phyloP scores from a whole-genome alignment of 2,329 filamentous ascomycete species.

The Alternaria triticimaculans region DNA sequence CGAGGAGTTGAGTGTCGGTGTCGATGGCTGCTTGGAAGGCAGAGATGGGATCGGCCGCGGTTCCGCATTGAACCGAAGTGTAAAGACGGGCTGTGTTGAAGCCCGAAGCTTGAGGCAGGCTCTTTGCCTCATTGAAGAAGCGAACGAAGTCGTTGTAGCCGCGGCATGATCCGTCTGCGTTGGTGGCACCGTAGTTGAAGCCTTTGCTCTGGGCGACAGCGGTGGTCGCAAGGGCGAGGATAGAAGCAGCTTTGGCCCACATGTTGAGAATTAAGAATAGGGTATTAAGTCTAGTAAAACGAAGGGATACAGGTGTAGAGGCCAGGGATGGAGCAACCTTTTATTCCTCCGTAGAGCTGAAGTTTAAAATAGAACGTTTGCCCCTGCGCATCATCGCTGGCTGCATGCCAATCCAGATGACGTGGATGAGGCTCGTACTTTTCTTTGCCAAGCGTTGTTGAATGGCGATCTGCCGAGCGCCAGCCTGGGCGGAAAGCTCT shows the following conservation, averaged over 20 bases:
- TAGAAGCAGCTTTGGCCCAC: slow-evolving; percentile 17
- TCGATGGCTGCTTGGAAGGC: slow-evolving; percentile 73
- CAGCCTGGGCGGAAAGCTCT: not conserved
- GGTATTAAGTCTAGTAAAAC: not conserved
- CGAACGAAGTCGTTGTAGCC: slow-evolving; percentile 69
- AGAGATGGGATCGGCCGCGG: slow-evolving; percentile 55
- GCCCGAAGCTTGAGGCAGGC: slow-evolving; percentile 67
- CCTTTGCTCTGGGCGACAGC: slow-evolving; percentile 53
- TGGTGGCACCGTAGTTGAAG: slow-evolving; percentile 75
- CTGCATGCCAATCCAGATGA: slow-evolving; percentile 21
- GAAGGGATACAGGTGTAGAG: not conserved
- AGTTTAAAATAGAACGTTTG: slow-evolving; percentile 4
- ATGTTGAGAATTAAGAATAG: slow-evolving; percentile 7
- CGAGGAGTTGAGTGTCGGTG: slow-evolving; percentile 76
- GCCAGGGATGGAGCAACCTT: not conserved
- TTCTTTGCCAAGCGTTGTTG: slow-evolving; percentile 10
- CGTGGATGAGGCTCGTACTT: slow-evolving; percentile 24
- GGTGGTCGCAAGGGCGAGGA: slow-evolving; percentile 26
- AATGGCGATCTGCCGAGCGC: slow-evolving; percentile 16
- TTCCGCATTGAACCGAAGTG: slow-evolving; percentile 74
- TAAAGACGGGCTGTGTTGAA: slow-evolving; percentile 75
- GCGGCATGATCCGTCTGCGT: slow-evolving; percentile 66
- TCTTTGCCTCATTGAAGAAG: slow-evolving; percentile 70
- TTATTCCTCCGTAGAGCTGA: not conserved
- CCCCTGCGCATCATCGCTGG: slow-evolving; percentile 15